Evolutionary conservation across 2,329 filamentous ascomycete species (phyloP).

Genomic region (Stylonectria norvegica): DNA sequence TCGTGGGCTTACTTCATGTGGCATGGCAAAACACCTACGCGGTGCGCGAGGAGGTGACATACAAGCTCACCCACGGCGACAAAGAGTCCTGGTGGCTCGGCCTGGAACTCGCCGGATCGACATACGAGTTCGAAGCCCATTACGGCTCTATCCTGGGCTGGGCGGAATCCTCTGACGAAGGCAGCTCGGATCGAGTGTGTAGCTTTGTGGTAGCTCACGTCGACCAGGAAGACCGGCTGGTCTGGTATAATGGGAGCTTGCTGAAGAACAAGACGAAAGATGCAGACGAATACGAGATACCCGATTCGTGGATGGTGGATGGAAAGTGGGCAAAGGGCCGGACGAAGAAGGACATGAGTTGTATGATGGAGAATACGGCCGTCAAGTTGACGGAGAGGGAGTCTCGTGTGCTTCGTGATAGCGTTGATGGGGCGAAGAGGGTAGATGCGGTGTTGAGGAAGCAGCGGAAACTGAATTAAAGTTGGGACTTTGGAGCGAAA

Average conservation of each 20-base stretch:
- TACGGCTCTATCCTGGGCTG: conserved; percentile 41
- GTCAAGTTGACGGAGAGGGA: conserved; percentile 7
- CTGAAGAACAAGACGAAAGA: conserved; percentile 36
- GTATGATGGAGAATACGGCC: conserved; percentile 28
- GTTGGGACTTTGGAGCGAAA: no score
- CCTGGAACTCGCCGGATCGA: conserved; percentile 36
- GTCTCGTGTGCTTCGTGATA: conserved; percentile 4
- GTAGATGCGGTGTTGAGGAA: conserved; percentile 7
- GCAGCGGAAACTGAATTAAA: neutral
- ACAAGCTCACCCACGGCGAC: conserved; percentile 39
- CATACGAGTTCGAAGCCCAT: conserved; percentile 38
- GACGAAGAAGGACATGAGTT: conserved; percentile 33
- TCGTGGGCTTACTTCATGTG: conserved; percentile 38
- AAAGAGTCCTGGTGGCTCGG: conserved; percentile 46
- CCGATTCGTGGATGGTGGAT: conserved; percentile 38
- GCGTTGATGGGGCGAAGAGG: conserved; percentile 9
- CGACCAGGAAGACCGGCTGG: conserved; percentile 32
- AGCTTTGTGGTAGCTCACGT: conserved; percentile 40
- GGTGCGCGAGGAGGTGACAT: conserved; percentile 38
- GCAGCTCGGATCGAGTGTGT: conserved; percentile 27
- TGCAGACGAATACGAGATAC: conserved; percentile 29
- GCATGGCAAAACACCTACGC: conserved; percentile 41
- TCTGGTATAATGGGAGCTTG: conserved; percentile 43
- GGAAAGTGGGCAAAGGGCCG: conserved; percentile 34
- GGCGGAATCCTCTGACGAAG: conserved; percentile 6